Base-by-base conservation (phyloP, 148 eudicot genomes). In the Nepenthes mirabilis region DNA sequence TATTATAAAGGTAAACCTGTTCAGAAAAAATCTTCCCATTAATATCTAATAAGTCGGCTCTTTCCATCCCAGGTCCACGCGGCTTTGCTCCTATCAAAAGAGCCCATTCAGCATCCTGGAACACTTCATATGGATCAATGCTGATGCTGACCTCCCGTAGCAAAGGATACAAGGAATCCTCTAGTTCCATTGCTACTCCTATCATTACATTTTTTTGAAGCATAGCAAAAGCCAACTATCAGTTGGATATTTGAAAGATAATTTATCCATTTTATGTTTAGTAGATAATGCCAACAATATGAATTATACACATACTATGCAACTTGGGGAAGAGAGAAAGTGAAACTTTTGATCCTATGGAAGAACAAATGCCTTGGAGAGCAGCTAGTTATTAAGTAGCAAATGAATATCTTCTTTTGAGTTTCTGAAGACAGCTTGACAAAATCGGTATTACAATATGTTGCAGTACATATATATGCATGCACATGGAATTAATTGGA, bases 161-260 rank as follows among this genome's bases (percentile, higher is more conserved):
- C 64, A 94, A 73, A 13, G 99, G 99, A 71, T 37, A 94, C 52
- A 94, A 71, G 2, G 99, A 94, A 69, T 89, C 99, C 78, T 94
- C 99, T 9, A 94, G 84, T 59, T 94, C 99, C 99, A 94, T 94
- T 37, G 99, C 99, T 57, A 94, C 99, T 64, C 99, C 99, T 94
- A 23, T 79, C 56, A 49, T 49, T 49, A 49, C 11, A 5, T 40
- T 40, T 40, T 3, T 40, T 40, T 40, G 8, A 40, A 40, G 45
- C 45, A 1, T 8, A 40, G 23, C 23, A 23, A 23, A 40, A 40
- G 8, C 52, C 6, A 49, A 11, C 52, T 49, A 49, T 49, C 13
- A 49, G 13, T 23, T 0, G 23, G 23, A 23, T 23, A 49, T 5
- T 40, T 40, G 45, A 4, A 40, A 40, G 45, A 40, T 40, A 40